A percentile compares a stretch with the other conserved stretches of the same genome.
Evolutionary conservation across 1,284 basidiomycete species (phyloP).

Genomic region (Kwoniella shivajii): DNA sequence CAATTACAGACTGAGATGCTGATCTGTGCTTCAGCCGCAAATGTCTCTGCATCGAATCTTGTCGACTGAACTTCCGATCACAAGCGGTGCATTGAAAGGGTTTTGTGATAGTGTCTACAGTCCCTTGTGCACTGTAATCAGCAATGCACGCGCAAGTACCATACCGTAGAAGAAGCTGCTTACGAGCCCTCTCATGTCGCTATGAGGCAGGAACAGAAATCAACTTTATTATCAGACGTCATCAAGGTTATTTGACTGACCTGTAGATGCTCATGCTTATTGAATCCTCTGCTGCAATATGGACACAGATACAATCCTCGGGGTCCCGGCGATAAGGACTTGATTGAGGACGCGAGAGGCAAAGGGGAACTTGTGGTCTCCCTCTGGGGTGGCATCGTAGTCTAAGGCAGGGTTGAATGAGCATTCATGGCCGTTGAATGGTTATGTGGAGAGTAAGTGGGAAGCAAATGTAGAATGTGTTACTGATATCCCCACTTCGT

Average conservation of each 20-base stretch:
- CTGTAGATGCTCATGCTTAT: constrained; percentile 1
- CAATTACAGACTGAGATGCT: no score
- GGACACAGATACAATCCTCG: neutral
- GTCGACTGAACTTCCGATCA: neutral
- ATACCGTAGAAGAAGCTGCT: neutral
- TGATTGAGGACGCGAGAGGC: neutral
- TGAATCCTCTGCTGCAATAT: neutral
- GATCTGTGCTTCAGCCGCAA: neutral
- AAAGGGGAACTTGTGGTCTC: neutral
- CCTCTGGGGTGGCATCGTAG: neutral
- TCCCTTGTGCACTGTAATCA: no score
- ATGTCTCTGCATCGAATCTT: neutral
- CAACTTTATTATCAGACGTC: no score
- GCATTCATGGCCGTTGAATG: no score
- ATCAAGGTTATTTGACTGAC: neutral
- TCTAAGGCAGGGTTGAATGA: no score
- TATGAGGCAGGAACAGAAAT: neutral
- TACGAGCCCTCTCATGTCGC: constrained; percentile 1
- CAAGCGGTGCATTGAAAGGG: neutral
- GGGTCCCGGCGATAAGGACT: neutral
- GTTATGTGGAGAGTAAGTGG: no score
- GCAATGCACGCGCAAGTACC: no score
- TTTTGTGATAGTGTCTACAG: neutral
- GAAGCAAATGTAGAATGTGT: no score
- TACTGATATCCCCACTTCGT: no score